These are phyloP conservation scores for Butyriboletus loyo DNA, from an alignment of 768 basidiomycete genomes.

Conservation along the genomic window DNA sequence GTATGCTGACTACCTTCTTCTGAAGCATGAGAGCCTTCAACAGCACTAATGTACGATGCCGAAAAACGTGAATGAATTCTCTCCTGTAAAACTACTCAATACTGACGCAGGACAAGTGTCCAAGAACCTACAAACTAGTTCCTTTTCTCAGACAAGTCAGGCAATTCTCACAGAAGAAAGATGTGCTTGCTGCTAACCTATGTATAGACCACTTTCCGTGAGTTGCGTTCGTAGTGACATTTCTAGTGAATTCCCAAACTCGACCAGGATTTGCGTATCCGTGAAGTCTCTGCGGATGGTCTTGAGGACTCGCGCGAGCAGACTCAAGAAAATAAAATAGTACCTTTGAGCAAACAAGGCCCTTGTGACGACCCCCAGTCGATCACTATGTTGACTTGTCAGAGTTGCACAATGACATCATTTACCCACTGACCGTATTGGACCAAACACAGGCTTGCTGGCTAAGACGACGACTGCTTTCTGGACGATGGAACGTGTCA, in stretches of 20 bases:
- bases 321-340: not conserved
- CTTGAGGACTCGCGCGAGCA: not conserved
- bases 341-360: conserved; percentile 86
- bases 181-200: conserved; percentile 58
- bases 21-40: conserved; percentile 94
- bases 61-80: conserved; percentile 90
- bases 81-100: conserved; percentile 47
- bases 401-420: not conserved
- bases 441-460: conserved; percentile 87
- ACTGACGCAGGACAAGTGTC: not conserved
- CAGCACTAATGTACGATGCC: conserved; percentile 89
- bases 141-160: conserved; percentile 40
- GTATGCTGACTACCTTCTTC: conserved; percentile 59
- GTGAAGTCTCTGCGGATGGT: conserved; percentile 67
- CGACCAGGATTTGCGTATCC: conserved; percentile 83
- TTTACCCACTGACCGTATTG: conserved; percentile 62
- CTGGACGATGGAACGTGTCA: conserved; percentile 94
- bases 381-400: conserved; percentile 57
- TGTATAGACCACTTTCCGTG: conserved; percentile 92
- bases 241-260: conserved; percentile 80
- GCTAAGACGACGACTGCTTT: conserved; percentile 96
- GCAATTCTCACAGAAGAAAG: not conserved
- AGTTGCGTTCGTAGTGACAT: conserved; percentile 70
- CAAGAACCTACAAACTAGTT: conserved; percentile 58
- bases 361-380: conserved; percentile 89